Conservation (phyloP, 148 eudicot genomes). For the Fagopyrum tataricum region DNA sequence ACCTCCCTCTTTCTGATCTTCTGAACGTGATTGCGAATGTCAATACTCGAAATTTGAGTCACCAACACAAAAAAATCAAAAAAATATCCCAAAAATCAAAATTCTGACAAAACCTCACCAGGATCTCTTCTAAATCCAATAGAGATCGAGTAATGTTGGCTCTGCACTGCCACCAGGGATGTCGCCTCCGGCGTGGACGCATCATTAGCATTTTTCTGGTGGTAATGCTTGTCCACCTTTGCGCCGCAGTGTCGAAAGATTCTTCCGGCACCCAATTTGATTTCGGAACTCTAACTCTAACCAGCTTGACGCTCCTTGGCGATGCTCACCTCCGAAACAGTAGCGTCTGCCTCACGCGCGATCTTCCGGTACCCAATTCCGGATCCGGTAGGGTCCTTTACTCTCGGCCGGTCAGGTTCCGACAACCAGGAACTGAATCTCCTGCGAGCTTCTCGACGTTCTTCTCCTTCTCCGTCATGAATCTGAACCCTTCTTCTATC, state of each 20-base stretch:
- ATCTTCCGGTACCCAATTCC: slow-evolving; percentile 55
- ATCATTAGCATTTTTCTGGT: neutral
- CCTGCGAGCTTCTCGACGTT: slow-evolving; percentile 53
- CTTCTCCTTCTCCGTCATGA: slow-evolving; percentile 52
- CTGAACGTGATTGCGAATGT: slow-evolving; percentile 1
- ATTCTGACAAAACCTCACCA: neutral
- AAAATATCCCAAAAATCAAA: neutral
- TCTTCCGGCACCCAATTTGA: slow-evolving; percentile 27
- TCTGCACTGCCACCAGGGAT: neutral
- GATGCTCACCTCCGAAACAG: slow-evolving; percentile 64
- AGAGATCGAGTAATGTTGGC: neutral
- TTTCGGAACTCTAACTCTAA: slow-evolving; percentile 41
- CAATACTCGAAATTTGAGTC: neutral
- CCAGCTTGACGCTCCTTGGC: slow-evolving; percentile 70
- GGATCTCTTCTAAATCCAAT: neutral
- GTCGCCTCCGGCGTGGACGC: neutral
- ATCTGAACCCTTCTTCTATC: slow-evolving; percentile 43
- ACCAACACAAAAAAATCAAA: neutral
- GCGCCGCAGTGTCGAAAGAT: slow-evolving; percentile 9
- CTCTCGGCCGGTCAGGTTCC: slow-evolving; percentile 53
- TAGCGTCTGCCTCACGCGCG: slow-evolving; percentile 51
- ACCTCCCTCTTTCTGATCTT: neutral
- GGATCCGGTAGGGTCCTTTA: slow-evolving; percentile 67
- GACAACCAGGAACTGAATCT: slow-evolving; percentile 23
- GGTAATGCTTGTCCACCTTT: neutral